Conservation (phyloP, 1,284 basidiomycete genomes). For the Inonotus obliquus region DNA sequence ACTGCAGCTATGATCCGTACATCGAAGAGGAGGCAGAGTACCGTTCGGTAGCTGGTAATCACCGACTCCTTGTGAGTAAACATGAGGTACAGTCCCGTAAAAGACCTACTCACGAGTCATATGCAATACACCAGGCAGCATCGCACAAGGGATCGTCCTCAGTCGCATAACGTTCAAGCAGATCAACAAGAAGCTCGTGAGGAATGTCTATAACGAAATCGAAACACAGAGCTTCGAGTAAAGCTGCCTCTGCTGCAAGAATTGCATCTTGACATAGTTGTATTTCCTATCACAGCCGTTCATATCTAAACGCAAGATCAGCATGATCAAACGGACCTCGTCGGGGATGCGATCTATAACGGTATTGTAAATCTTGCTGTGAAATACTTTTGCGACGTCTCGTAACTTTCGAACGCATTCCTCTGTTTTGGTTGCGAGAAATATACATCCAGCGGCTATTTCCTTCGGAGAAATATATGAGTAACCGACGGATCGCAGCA, state of each 20-base stretch:
- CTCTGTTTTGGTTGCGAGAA: conserved; percentile 89
- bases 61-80: conserved; percentile 14
- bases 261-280: conserved; percentile 72
- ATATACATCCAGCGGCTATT: conserved; percentile 85
- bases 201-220: conserved; percentile 85
- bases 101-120: conserved; percentile 66
- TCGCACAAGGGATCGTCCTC: conserved; percentile 50
- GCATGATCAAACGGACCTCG: conserved; percentile 20
- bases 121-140: conserved; percentile 76
- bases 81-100: not conserved
- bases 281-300: conserved; percentile 49
- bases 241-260: conserved; percentile 74
- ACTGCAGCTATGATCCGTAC: conserved; percentile 67
- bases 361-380: conserved; percentile 62
- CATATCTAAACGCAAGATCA: not conserved
- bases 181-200: conserved; percentile 68
- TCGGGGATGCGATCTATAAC: conserved; percentile 36
- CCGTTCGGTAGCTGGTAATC: conserved; percentile 61
- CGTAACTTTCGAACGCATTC: conserved; percentile 85
- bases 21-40: conserved; percentile 64
- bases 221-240: conserved; percentile 88
- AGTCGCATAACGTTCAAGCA: conserved; percentile 43
- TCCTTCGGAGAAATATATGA: conserved; percentile 47
- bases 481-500: not conserved
- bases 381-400: conserved; percentile 74